phyloP scores from a whole-genome alignment of 208 protist genomes.

The Borovskyia barvae region DNA sequence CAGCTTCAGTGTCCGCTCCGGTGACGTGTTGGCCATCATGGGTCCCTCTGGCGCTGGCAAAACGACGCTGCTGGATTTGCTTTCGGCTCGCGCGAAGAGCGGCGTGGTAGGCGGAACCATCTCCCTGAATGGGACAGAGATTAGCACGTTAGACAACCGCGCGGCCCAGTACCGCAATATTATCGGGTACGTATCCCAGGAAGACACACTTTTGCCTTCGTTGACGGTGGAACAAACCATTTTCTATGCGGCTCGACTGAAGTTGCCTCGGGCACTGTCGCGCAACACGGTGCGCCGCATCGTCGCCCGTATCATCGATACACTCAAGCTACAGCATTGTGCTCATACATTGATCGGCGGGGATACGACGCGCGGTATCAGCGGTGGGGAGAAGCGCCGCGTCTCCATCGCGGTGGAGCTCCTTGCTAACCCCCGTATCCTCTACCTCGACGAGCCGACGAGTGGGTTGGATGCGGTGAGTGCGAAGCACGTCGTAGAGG shows the following conservation, averaged over 20 bases:
- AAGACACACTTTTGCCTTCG: slow-evolving; percentile 86
- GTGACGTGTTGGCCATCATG: slow-evolving; percentile 89
- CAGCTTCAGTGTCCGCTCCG: slow-evolving; percentile 70
- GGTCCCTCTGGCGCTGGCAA: slow-evolving; percentile 88
- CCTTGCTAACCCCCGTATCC: slow-evolving; percentile 86
- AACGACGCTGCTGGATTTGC: slow-evolving; percentile 87
- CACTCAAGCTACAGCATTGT: slow-evolving; percentile 73
- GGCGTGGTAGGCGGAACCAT: slow-evolving; percentile 54
- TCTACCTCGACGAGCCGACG: slow-evolving; percentile 92
- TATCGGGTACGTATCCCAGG: slow-evolving; percentile 91
- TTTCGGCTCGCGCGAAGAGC: slow-evolving; percentile 64
- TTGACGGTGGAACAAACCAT: slow-evolving; percentile 89
- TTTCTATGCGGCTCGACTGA: slow-evolving; percentile 86
- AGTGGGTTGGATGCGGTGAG: slow-evolving; percentile 87
- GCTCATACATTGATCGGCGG: slow-evolving; percentile 74
- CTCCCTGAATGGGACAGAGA: slow-evolving; percentile 66
- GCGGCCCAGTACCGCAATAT: slow-evolving; percentile 73
- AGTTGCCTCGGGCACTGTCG: slow-evolving; percentile 83
- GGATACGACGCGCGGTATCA: slow-evolving; percentile 76
- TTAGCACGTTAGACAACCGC: slow-evolving; percentile 22
- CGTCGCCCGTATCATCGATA: slow-evolving; percentile 63
- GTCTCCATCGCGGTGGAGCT: slow-evolving; percentile 92
- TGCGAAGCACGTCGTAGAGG: slow-evolving; percentile 79
- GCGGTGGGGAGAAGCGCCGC: slow-evolving; percentile 89
- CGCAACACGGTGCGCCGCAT: slow-evolving; percentile 58